Evolutionary conservation across 768 basidiomycete species (phyloP), one percentile per base, ranked within the genome.

Genomic region (Hysterangium stoloniferum): DNA sequence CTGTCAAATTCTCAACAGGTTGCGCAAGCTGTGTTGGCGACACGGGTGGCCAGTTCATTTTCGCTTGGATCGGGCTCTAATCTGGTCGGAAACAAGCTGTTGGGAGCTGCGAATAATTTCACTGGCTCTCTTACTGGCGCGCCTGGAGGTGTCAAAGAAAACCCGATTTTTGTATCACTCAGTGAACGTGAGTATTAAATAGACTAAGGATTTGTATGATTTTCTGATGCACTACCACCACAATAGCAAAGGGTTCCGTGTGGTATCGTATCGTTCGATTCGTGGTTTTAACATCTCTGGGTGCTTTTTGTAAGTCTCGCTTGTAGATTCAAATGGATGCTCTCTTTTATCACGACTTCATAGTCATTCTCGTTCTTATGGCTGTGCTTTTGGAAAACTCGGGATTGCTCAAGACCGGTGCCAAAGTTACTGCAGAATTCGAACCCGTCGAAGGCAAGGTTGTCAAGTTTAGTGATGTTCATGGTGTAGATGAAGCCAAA

Each of bases 401-500:
- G 22, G 94, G 94, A 3, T 74, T 97, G 35, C 79, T 96, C 71
- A 95, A 95, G 69, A 82, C 86, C 4, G 91, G 86, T 3, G 83
- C 84, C 34, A 79, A 79, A 27, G 82, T 85, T 54, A 31, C 49
- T 15, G 68, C 82, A 24, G 84, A 94, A 58, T 97, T 93, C 60
- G 84, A 93, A 58, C 86, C 90, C 6, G 68, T 77, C 3, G 76
- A 85, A 62, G 87, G 83, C 27, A 89, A 87, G 59, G 73, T 79
- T 1, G 85, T 94, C 66, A 93, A 79, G 59, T 98, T 99, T 62
- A 82, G 79, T 55, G 96, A 99, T 66, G 93, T 99, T 4, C 94
- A 98, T 57, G 96, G 96, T 27, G 86, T 95, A 24, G 96, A 98
- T 58, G 96, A 99, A 67, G 96, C 88, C 31, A 98, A 98, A 67